phyloP scores from a whole-genome alignment of 208 protist species.

The Leishmania major region DNA sequence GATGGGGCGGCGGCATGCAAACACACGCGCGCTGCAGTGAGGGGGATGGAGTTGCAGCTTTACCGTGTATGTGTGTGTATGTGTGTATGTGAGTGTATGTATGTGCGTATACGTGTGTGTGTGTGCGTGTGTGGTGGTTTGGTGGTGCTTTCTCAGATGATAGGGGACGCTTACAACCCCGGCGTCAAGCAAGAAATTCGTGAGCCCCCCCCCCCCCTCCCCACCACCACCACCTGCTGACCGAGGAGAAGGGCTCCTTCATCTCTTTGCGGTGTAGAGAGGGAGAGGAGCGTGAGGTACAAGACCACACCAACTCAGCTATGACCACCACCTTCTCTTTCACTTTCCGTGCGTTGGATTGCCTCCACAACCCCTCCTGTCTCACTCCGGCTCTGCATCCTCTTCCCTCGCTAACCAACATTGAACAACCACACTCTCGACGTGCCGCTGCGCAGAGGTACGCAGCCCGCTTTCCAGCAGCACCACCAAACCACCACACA shows the following conservation, averaged over 20 bases:
- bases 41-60: background rate
- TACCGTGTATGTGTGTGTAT: background rate
- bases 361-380: background rate
- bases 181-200: background rate
- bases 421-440: background rate
- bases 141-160: background rate
- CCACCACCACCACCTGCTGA: background rate
- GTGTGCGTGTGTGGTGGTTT: background rate
- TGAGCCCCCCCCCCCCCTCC: background rate
- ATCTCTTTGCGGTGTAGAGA: background rate
- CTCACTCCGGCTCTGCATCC: background rate
- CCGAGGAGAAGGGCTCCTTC: background rate
- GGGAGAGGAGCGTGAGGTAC: background rate
- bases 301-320: background rate
- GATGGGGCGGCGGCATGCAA: too few species aligned
- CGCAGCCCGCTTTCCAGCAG: background rate
- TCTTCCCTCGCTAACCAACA: background rate
- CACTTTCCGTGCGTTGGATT: background rate
- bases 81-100: too few species aligned
- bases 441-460: background rate
- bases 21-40: background rate
- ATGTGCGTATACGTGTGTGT: background rate
- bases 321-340: background rate
- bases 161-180: background rate
- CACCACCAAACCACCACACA: background rate